Evolutionary conservation across 768 basidiomycete genomes (phyloP).

Genomic region (Agaricus sinodeliciosus): DNA sequence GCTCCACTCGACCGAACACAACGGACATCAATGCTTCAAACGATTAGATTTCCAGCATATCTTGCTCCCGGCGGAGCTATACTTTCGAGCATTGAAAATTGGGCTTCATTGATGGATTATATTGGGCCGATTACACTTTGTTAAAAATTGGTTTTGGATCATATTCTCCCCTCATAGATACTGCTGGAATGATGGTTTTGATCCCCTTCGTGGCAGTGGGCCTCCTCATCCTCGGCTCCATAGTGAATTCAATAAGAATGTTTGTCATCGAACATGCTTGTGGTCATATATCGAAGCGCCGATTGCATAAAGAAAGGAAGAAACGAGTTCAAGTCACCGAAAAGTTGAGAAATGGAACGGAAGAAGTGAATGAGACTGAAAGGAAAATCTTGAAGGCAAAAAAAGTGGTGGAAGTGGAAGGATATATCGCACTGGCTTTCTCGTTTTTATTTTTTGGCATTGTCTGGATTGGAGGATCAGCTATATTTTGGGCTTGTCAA

Average conservation of each 20-base stretch:
- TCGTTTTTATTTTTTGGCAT: constrained; percentile 22
- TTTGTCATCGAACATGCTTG: constrained; percentile 32
- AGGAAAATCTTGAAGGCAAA: constrained; percentile 9
- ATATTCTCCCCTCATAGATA: constrained; percentile 27
- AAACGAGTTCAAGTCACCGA: constrained; percentile 16
- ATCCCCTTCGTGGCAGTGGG: constrained; percentile 34
- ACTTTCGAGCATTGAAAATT: constrained; percentile 27
- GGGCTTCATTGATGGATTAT: constrained; percentile 31
- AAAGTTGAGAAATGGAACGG: not conserved
- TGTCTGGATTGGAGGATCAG: constrained; percentile 30
- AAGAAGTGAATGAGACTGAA: not conserved
- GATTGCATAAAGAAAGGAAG: constrained; percentile 26
- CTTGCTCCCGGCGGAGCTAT: constrained; percentile 32
- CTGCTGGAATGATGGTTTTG: constrained; percentile 22
- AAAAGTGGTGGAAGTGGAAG: constrained; percentile 11
- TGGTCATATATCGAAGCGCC: constrained; percentile 25
- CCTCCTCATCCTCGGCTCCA: constrained; percentile 29
- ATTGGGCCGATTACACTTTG: constrained; percentile 38
- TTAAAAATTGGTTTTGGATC: constrained; percentile 34
- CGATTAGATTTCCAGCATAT: constrained; percentile 31
- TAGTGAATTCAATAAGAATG: constrained; percentile 30
- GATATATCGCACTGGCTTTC: constrained; percentile 21
- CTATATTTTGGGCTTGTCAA: constrained; percentile 30
- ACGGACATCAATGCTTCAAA: constrained; percentile 37
- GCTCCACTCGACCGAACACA: constrained; percentile 30